Percentiles rank a stretch among this genome's conserved stretches.
phyloP scores from a whole-genome alignment of 441 rosid species.

The Biscutella laevigata region DNA sequence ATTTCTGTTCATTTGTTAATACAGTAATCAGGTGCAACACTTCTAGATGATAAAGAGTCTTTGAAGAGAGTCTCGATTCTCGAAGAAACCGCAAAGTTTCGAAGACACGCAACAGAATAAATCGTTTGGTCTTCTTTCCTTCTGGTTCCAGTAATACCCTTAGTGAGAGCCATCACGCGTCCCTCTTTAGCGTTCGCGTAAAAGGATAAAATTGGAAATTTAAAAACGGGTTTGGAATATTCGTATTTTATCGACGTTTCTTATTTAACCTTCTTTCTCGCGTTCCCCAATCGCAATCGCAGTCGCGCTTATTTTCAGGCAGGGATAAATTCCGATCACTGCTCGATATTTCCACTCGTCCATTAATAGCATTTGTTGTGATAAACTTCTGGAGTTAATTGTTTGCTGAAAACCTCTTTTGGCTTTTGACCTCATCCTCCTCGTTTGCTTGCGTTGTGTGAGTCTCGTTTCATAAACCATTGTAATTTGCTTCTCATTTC shows the following conservation, averaged over 20 bases:
- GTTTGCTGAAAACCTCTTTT: not conserved
- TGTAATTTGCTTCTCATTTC: not conserved
- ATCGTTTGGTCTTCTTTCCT: no score
- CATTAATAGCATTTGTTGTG: not conserved
- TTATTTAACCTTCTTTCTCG: not conserved
- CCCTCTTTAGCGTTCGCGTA: not conserved
- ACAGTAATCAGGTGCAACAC: no score
- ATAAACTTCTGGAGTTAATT: not conserved
- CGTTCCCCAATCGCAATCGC: not conserved
- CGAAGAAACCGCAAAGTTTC: no score
- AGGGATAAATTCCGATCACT: not conserved
- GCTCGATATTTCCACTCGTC: not conserved
- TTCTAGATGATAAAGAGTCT: no score
- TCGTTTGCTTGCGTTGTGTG: not conserved
- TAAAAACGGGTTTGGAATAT: not conserved
- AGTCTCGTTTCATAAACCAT: not conserved
- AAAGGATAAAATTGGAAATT: not conserved
- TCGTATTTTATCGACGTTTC: constrained; percentile 7
- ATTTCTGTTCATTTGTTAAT: no score
- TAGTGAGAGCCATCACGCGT: not conserved
- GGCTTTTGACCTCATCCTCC: not conserved
- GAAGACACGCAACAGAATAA: no score
- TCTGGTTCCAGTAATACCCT: constrained; percentile 15
- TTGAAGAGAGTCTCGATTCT: no score
- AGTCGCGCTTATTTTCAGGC: not conserved